Conservation (phyloP, 2,329 filamentous ascomycete species). For the Drechslerella stenobrocha region DNA sequence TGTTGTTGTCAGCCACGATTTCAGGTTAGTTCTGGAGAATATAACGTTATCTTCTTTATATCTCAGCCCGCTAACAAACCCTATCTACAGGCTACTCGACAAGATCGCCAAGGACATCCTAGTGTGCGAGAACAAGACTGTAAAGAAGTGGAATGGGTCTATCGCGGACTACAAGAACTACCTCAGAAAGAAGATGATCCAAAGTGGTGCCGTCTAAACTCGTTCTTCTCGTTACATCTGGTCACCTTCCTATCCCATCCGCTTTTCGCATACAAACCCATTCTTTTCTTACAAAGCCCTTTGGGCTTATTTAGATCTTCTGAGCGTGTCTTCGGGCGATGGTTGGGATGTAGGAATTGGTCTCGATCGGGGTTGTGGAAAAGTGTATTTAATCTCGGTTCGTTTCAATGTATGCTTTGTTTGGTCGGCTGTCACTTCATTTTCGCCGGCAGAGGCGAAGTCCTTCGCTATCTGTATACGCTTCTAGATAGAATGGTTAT, state of each 20-base stretch:
- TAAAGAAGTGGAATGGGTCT: slow-evolving; percentile 80
- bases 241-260: background rate
- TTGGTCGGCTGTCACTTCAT: no score
- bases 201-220: slow-evolving; percentile 76
- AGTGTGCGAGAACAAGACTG: slow-evolving; percentile 97
- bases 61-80: slow-evolving; percentile 50
- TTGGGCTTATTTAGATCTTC: background rate
- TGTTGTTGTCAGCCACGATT: slow-evolving; percentile 97
- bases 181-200: slow-evolving; percentile 98
- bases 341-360: no score
- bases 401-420: no score
- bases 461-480: no score
- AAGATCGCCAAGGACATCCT: slow-evolving; percentile 99
- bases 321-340: no score
- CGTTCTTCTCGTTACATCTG: background rate
- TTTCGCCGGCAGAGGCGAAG: no score
- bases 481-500: no score
- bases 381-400: no score
- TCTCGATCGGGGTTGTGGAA: no score
- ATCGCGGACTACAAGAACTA: slow-evolving; percentile 98
- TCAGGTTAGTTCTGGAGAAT: slow-evolving; percentile 71
- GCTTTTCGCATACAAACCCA: slow-evolving; percentile 1
- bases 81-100: slow-evolving; percentile 76
- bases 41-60: slow-evolving; percentile 23
- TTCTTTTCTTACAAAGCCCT: background rate